Percentiles rank a stretch among this genome's conserved stretches.
Conservation (phyloP, 495 filamentous ascomycete genomes). For the Lindgomyces ingoldianus region DNA sequence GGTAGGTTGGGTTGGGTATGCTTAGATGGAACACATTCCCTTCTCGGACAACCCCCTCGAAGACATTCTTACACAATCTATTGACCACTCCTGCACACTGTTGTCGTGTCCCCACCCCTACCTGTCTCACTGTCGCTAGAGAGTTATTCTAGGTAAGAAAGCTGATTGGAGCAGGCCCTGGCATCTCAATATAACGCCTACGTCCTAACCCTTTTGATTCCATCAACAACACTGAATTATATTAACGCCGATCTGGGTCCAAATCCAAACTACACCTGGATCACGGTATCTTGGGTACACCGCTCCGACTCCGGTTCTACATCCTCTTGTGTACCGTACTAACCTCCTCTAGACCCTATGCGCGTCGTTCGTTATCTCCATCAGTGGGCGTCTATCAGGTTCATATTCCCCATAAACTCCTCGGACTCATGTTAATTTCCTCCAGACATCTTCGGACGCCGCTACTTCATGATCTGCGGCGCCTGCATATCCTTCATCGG, state of each 20-base stretch:
- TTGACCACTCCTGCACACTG: too few species aligned
- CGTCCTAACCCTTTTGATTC: constrained; percentile 17
- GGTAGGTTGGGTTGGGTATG: neutral
- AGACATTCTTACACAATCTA: too few species aligned
- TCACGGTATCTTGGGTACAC: constrained; percentile 15
- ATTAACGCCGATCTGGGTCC: constrained; percentile 23
- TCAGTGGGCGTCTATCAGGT: constrained; percentile 15
- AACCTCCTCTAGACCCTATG: constrained; percentile 8
- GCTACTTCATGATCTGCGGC: constrained; percentile 17
- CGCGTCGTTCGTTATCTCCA: constrained; percentile 17
- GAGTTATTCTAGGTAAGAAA: too few species aligned
- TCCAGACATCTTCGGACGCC: constrained; percentile 21
- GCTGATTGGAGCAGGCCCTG: constrained; percentile 1
- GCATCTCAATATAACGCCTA: constrained; percentile 25
- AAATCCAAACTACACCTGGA: constrained; percentile 21
- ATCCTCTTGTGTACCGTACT: neutral
- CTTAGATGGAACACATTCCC: neutral
- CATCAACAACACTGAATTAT: constrained; percentile 10
- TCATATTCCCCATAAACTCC: neutral
- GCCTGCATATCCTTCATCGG: constrained; percentile 16
- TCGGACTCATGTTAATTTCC: neutral
- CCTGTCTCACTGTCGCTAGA: too few species aligned
- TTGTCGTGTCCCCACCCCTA: too few species aligned
- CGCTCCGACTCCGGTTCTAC: neutral
- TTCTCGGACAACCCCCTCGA: too few species aligned